Evolutionary conservation across 106 monocot species (phyloP), one percentile per base, ranked within the genome.

Genomic region (Apostasia shenzhenica): DNA sequence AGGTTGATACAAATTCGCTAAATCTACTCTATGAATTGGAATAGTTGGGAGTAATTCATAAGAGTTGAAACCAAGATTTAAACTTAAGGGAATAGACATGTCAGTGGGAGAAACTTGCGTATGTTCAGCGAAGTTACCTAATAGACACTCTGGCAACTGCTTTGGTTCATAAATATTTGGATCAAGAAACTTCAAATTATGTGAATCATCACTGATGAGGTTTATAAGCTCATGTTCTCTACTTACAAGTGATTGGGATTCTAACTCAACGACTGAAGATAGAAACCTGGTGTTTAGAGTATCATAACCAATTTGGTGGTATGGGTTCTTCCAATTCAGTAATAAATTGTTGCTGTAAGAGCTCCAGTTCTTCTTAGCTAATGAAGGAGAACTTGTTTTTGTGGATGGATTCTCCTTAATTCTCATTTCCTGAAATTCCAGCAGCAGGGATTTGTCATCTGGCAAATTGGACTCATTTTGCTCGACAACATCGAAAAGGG

Each of bases 351-450:
- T 12, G 45, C 59, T 59, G 8, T 45, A 50, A 57, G 74, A 66
- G 66, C 10, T 58, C 4, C 58, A 6, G 54, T 41, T 56, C 49
- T 47, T 47, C 65, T 37, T 48, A 66, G 7, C 45, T 43, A 51
- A 39, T 54, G 73, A 37, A 67, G 49, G 40, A 59, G 54, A 57
- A 41, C 6, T 41, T 67, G 41, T 40, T 68, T 68, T 52, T 43
- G 75, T 13, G 41, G 42, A 26, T 41, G 39, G 58, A 41, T 13
- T 68, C n/a, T 68, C 75, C 6, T 68, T 60, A 59, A 75, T 66
- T 42, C 60, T 68, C 75, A 75, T 10, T 52, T 60, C 67, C 50
- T 75, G 67, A 42, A 75, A 50, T 59, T 58, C 66, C 40, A 26
- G 58, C 51, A 41, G 2, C 60, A 75, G 13, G 9, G 58, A 68